phyloP scores from a whole-genome alignment of 108 stramenopile genomes.

The Nitzschia sp. region DNA sequence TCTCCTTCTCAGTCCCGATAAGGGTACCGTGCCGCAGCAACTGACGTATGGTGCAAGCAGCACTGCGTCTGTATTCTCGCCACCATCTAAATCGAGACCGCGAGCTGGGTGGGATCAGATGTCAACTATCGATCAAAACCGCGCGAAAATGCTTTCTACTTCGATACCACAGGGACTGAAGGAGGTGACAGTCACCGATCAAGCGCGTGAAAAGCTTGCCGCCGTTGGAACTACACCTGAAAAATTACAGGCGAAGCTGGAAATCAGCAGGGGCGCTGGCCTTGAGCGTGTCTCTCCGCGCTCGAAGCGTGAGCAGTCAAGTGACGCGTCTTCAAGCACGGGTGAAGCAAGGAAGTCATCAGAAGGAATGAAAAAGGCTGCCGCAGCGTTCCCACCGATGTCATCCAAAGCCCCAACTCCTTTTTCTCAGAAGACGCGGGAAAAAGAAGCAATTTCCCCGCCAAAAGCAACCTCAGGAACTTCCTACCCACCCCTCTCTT shows the following conservation, averaged over 20 bases:
- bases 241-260: conserved; percentile 49
- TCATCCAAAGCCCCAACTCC: conserved; percentile 44
- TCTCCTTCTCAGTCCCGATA: conserved; percentile 6
- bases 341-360: conserved; percentile 2
- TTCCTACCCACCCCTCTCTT: conserved; percentile 7
- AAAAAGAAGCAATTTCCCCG: background rate
- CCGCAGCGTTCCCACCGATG: conserved; percentile 43
- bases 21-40: background rate
- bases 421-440: conserved; percentile 19
- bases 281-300: background rate
- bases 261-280: conserved; percentile 37
- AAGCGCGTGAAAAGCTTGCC: conserved; percentile 61
- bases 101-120: conserved; percentile 42
- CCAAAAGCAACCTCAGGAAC: background rate
- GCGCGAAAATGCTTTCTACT: conserved; percentile 17
- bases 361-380: conserved; percentile 10
- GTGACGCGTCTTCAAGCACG: background rate
- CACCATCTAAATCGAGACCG: conserved; percentile 15
- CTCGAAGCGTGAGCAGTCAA: background rate
- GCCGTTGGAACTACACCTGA: conserved; percentile 79
- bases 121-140: conserved; percentile 27
- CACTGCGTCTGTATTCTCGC: conserved; percentile 31
- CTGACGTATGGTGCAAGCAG: background rate
- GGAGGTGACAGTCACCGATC: conserved; percentile 49
- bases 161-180: conserved; percentile 47